phyloP scores from a whole-genome alignment of 192 early-diverging fungal genomes.

The Spizellomyces sp. region DNA sequence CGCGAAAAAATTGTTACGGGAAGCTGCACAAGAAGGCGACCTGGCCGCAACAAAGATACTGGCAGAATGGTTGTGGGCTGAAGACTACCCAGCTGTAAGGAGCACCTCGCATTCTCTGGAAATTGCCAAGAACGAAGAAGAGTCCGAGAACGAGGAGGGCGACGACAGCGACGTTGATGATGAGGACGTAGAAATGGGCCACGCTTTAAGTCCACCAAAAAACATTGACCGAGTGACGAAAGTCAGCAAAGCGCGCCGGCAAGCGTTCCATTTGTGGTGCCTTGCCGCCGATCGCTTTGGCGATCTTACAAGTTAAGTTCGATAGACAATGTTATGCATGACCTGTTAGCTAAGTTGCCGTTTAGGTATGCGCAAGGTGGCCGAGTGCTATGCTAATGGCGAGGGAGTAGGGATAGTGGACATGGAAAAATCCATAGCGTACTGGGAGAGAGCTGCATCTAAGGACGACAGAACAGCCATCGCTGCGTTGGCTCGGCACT shows the following conservation, averaged over 20 bases:
- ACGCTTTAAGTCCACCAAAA: neutral
- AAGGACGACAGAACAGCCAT: slow-evolving; percentile 18
- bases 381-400: slow-evolving; percentile 18
- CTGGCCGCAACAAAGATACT: neutral
- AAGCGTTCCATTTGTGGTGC: slow-evolving; percentile 12
- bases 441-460: slow-evolving; percentile 13
- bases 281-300: slow-evolving; percentile 7
- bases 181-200: neutral
- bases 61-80: slow-evolving; percentile 12
- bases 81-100: neutral
- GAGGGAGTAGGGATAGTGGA: slow-evolving; percentile 1
- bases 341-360: no score
- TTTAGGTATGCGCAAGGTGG: slow-evolving; percentile 8
- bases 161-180: slow-evolving; percentile 21
- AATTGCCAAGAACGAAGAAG: slow-evolving; percentile 8
- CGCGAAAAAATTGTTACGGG: slow-evolving; percentile 27
- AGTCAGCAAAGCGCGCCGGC: neutral
- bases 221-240: neutral
- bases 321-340: no score
- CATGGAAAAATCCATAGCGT: slow-evolving; percentile 5
- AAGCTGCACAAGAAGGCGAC: neutral
- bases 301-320: neutral
- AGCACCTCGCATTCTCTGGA: neutral
- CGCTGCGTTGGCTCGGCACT: neutral
- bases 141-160: slow-evolving; percentile 3